A percentile compares a stretch with the other conserved stretches of the same genome.
Conservation (phyloP, 345 rosid species). For the Sonneratia alba region DNA sequence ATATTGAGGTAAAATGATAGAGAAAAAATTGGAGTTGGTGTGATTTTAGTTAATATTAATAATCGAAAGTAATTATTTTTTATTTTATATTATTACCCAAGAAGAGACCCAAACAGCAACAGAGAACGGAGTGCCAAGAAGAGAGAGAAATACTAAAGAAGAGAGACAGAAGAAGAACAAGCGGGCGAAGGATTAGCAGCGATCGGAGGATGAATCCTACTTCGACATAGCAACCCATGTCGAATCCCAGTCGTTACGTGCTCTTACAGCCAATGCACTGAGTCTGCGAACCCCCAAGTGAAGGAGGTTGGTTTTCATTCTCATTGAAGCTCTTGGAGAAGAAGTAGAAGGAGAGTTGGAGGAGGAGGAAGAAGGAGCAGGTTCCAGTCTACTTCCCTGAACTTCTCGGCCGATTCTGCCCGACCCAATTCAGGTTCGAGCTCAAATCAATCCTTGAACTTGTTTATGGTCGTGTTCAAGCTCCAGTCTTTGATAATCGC, state of each 20-base stretch:
- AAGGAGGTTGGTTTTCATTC: neutral
- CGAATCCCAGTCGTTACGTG: neutral
- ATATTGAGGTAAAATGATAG: no score
- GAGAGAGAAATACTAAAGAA: conserved; percentile 4
- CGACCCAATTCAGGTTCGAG: neutral
- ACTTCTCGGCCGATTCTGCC: neutral
- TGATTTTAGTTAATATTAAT: no score
- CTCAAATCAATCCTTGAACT: conserved; percentile 2
- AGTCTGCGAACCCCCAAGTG: neutral
- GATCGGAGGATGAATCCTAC: conserved; percentile 21
- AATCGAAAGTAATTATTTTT: neutral
- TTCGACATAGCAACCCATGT: neutral
- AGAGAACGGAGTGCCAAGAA: conserved; percentile 13
- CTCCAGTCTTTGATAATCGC: neutral
- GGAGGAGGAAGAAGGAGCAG: neutral
- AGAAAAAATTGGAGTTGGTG: no score
- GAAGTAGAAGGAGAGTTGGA: neutral
- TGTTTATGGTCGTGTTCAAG: neutral
- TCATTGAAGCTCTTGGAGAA: neutral
- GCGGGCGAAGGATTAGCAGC: conserved; percentile 8
- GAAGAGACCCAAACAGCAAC: neutral
- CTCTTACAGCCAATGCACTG: neutral
- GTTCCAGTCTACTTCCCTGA: neutral
- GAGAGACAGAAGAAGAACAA: conserved; percentile 3
- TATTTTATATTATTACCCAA: neutral